These are phyloP conservation scores for Apium graveolens DNA, from an alignment of 129 eudicot species.

Conservation along the genomic window DNA sequence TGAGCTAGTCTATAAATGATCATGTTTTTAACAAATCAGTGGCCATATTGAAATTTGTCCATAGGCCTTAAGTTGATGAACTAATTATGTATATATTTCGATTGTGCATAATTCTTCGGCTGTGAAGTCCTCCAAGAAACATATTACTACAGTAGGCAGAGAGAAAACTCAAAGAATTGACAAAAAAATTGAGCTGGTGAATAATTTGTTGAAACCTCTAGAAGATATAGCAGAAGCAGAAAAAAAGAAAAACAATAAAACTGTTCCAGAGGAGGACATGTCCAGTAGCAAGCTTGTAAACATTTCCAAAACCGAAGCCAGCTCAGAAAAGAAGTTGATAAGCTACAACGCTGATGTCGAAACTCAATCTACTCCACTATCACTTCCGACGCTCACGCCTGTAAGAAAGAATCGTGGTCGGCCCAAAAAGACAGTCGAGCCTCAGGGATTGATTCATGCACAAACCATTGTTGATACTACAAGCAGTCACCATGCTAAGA, in stretches of 20 bases:
- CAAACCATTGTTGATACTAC: slow-evolving; percentile 29
- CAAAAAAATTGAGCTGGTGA: slow-evolving; percentile 10
- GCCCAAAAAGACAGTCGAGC: slow-evolving; percentile 10
- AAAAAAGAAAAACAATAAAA: slow-evolving; percentile 8
- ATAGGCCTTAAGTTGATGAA: not conserved
- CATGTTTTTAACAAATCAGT: not conserved
- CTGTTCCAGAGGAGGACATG: slow-evolving; percentile 1
- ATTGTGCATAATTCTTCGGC: slow-evolving; percentile 5
- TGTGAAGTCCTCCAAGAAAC: slow-evolving; percentile 15
- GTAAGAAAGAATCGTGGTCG: slow-evolving; percentile 17
- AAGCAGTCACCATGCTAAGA: slow-evolving; percentile 8
- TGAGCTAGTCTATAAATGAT: not conserved
- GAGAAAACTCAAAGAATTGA: not conserved
- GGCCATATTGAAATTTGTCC: not conserved
- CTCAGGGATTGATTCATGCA: slow-evolving; percentile 17
- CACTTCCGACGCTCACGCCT: slow-evolving; percentile 10
- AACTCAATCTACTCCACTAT: not conserved
- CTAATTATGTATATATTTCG: not conserved
- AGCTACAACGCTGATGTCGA: not conserved
- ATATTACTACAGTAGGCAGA: not conserved
- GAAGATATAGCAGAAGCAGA: slow-evolving; percentile 18
- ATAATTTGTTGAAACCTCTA: slow-evolving; percentile 22
- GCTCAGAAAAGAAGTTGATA: not conserved
- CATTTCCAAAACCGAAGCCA: not conserved
- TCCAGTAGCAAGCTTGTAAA: slow-evolving; percentile 2